Base-by-base conservation (phyloP, 2,329 filamentous ascomycete species). In the Pseudocercospora crystallina region DNA sequence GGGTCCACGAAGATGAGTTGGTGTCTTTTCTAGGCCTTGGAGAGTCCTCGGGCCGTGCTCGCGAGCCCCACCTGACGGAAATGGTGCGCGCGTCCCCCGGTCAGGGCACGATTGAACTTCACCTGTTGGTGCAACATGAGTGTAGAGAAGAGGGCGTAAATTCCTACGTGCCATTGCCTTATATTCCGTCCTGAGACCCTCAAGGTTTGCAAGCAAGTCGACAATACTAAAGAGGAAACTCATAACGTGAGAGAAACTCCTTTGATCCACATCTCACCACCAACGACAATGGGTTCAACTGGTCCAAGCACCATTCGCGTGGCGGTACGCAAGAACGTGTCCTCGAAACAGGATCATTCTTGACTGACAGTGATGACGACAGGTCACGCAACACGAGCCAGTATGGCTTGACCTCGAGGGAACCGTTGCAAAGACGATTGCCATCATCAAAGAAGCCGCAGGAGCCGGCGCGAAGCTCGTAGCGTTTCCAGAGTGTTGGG, bases 391-490 rank as follows among this genome's bases (percentile, higher is more conserved):
- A 61, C 75, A 77, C 5, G 82, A 85, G 64, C 80, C 82, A 0
- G 74, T 71, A 1, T 85, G 81, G 81, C 71, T 85, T 7, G 78
- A 86, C 58, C 73, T 85, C 2, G 68, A 75, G 7, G 76, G 65
- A 0, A 72, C 75, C 2, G 76, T 85, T 1, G 63, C 73, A 1
- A 85, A 85, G 63, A 83, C 82, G 7, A 78, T 79, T 58, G 61
- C 67, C 0, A 71, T 84, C 43, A 84, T 86, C 56, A 65, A 72
- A 33, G 76, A 81, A 58, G 83, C 83, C 1, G 77, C 77, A 1
- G 56, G 66, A 5, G 75, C 78, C 37, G 78, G 76, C 1, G 80
- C 80, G 2, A 73, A 81, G 50, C 67, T 86, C 2, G 64, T 86
- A 3, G 61, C 66, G 0, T 79, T 78, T 39, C 74, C 75, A 1